phyloP scores from a whole-genome alignment of 352 stramenopile genomes.

The Phytophthora lateralis region DNA sequence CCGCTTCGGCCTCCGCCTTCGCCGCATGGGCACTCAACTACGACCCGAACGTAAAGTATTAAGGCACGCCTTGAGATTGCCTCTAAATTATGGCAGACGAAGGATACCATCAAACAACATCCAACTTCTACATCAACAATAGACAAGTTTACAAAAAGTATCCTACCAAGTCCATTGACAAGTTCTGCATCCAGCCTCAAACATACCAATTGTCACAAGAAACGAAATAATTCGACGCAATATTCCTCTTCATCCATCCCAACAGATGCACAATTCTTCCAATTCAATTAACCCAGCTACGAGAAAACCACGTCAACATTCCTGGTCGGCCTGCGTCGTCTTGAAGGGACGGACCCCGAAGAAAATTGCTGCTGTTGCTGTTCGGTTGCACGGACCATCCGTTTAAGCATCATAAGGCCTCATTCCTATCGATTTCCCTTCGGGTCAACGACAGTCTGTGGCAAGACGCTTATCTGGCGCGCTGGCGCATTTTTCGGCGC shows the following conservation, averaged over 20 bases:
- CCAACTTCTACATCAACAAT: too few relatives aligned
- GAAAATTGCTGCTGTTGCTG: constrained; percentile 29
- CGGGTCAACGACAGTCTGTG: constrained; percentile 15
- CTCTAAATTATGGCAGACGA: not conserved
- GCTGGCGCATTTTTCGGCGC: constrained; percentile 99
- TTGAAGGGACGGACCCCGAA: constrained; percentile 5
- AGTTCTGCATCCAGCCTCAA: too few relatives aligned
- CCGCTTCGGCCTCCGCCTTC: constrained; percentile 35
- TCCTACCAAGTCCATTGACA: too few relatives aligned
- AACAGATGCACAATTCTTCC: constrained; percentile 20
- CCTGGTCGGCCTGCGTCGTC: constrained; percentile 9
- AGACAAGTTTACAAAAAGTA: too few relatives aligned
- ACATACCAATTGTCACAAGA: too few relatives aligned
- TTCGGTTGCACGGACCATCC: constrained; percentile 12
- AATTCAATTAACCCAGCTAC: constrained; percentile 28
- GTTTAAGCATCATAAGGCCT: constrained; percentile 13
- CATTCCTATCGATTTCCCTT: constrained; percentile 3
- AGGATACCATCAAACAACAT: not conserved
- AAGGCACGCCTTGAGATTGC: not conserved
- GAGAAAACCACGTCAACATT: not conserved
- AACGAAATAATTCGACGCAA: not conserved
- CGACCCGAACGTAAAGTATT: constrained; percentile 37
- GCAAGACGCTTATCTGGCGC: constrained; percentile 93
- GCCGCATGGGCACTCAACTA: constrained; percentile 42
- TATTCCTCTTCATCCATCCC: constrained; percentile 29